A percentile compares a stretch with the other conserved stretches of the same genome.
phyloP scores from a whole-genome alignment of 2,329 filamentous ascomycete genomes.

The Fusarium drepaniforme region DNA sequence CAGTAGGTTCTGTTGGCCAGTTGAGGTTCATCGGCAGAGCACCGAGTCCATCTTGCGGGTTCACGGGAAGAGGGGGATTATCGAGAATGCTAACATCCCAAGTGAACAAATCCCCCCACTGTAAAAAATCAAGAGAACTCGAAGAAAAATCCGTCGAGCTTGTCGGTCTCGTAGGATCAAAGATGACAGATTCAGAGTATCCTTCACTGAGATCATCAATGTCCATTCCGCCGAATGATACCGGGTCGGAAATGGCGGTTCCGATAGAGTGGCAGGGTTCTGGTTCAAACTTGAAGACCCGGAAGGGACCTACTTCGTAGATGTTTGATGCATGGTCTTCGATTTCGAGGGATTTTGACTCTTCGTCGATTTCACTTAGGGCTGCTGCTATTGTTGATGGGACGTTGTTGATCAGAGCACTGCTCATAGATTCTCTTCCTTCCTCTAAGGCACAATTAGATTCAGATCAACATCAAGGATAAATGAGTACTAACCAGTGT shows the following conservation, averaged over 20 bases:
- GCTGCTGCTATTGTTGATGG: conserved; percentile 34
- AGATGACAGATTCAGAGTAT: conserved; percentile 4
- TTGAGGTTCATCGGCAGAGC: conserved; percentile 18
- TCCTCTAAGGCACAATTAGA: conserved; percentile 11
- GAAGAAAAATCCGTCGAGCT: conserved; percentile 5
- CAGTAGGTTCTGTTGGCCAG: conserved; percentile 14
- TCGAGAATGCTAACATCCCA: conserved; percentile 38
- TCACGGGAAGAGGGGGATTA: conserved; percentile 13
- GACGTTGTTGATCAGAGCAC: conserved; percentile 16
- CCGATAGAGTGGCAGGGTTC: not conserved
- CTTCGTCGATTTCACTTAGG: conserved; percentile 31
- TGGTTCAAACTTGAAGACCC: conserved; percentile 35
- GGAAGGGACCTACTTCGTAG: conserved; percentile 27
- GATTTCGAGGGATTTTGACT: conserved; percentile 20
- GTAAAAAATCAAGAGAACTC: conserved; percentile 22
- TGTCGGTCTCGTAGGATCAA: not conserved
- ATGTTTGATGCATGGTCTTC: conserved; percentile 4
- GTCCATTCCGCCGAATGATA: conserved; percentile 22
- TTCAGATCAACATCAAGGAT: not conserved
- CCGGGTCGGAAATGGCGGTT: conserved; percentile 21
- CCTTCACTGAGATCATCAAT: conserved; percentile 18
- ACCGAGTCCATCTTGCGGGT: conserved; percentile 19
- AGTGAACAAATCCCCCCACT: conserved; percentile 39
- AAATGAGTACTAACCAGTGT: conserved; percentile 19
- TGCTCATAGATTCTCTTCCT: conserved; percentile 32